A percentile compares a stretch with the other conserved stretches of the same genome.
Evolutionary conservation across 352 stramenopile genomes (phyloP).

Genomic region (Phytophthora pluvialis): DNA sequence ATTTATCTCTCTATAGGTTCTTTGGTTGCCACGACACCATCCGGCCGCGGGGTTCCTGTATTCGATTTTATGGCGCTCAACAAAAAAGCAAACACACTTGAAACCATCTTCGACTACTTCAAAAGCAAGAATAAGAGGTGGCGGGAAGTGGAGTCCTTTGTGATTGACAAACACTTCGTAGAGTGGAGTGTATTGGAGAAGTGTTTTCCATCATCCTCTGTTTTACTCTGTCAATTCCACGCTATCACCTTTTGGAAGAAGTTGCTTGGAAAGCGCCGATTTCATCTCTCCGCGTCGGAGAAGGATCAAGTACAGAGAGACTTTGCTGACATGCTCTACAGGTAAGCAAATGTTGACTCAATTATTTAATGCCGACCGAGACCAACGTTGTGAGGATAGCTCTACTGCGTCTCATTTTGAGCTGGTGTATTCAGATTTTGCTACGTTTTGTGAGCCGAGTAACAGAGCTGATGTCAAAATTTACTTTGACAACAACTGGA

Average conservation of each 20-base stretch:
- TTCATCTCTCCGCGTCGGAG: not conserved
- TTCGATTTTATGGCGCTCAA: no score
- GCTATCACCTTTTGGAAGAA: not conserved
- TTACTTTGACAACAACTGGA: not conserved
- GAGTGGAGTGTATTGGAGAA: not conserved
- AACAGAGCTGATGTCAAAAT: not conserved
- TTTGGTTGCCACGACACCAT: no score
- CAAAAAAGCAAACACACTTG: not conserved
- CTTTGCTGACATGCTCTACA: not conserved
- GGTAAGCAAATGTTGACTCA: not conserved
- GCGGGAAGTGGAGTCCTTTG: no score
- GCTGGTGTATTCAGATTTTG: not conserved
- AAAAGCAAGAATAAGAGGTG: no score
- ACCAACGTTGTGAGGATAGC: not conserved
- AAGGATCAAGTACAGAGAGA: not conserved
- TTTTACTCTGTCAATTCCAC: not conserved
- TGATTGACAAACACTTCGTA: no score
- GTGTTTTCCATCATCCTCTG: not conserved
- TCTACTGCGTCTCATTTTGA: not conserved
- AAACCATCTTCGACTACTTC: not conserved
- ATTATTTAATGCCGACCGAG: not conserved
- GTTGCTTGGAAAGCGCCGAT: not conserved
- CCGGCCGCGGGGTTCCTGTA: no score
- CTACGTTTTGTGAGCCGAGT: not conserved
- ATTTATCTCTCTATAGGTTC: no score